Evolutionary conservation across 176 grass and related monocot species (phyloP).

Genomic region (Oryza glumipatula): DNA sequence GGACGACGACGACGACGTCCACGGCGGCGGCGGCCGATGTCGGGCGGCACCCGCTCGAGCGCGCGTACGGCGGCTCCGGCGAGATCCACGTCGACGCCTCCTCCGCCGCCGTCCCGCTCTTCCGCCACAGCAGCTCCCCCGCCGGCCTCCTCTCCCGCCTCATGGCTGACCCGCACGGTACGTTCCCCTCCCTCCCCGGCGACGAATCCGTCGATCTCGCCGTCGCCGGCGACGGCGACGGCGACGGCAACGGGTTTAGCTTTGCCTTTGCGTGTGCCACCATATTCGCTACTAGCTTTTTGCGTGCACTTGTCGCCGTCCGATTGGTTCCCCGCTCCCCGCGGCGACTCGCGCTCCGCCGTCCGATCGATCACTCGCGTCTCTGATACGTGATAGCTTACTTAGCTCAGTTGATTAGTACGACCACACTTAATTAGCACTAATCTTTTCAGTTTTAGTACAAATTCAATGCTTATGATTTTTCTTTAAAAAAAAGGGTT

Average conservation of each 20-base stretch:
- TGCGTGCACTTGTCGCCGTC: background rate
- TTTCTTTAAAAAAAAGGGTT: no score
- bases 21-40: background rate
- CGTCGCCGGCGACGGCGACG: no score
- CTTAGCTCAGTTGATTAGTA: background rate
- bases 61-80: conserved; percentile 44
- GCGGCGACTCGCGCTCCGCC: background rate
- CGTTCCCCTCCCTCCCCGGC: background rate
- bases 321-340: background rate
- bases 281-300: background rate
- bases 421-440: background rate
- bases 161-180: conserved; percentile 75
- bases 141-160: conserved; percentile 79
- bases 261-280: background rate
- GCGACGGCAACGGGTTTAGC: background rate
- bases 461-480: background rate
- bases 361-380: background rate
- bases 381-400: background rate
- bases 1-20: conserved; percentile 4
- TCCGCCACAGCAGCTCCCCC: conserved; percentile 94
- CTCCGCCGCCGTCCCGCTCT: conserved; percentile 16
- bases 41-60: background rate
- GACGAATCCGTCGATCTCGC: background rate
- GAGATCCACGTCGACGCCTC: conserved; percentile 44
- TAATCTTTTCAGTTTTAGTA: background rate